These are phyloP conservation scores for Trametes villosa DNA, from an alignment of 768 basidiomycete species.

Conservation along the genomic window DNA sequence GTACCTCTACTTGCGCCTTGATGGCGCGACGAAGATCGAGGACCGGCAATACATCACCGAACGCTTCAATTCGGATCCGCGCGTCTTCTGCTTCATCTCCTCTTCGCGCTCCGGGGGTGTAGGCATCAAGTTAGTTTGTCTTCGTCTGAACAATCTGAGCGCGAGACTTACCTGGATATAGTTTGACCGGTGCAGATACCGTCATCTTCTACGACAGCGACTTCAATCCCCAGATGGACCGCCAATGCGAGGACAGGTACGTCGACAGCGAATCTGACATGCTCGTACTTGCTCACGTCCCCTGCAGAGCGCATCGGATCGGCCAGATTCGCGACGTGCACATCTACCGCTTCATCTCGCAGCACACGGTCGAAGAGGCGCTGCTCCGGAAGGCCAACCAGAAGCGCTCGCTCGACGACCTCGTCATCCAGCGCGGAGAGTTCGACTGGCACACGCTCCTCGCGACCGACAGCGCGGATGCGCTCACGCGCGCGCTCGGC, in stretches of 20 bases:
- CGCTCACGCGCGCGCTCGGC: constrained; percentile 74
- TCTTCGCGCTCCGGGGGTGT: constrained; percentile 82
- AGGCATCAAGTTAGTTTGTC: constrained; percentile 81
- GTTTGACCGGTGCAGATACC: constrained; percentile 88
- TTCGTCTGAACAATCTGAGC: constrained; percentile 1
- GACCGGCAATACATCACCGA: constrained; percentile 92
- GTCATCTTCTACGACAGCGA: constrained; percentile 98
- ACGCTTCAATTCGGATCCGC: constrained; percentile 77
- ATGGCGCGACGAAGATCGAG: constrained; percentile 95
- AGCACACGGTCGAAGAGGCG: constrained; percentile 92
- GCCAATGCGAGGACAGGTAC: constrained; percentile 92
- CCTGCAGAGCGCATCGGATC: constrained; percentile 88
- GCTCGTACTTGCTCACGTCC: neutral
- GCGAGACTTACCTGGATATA: constrained; percentile 37
- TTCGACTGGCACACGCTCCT: constrained; percentile 94
- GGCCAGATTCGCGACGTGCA: constrained; percentile 96
- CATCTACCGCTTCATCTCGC: constrained; percentile 92
- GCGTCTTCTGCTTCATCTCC: constrained; percentile 89
- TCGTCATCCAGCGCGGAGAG: constrained; percentile 92
- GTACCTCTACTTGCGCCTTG: constrained; percentile 90
- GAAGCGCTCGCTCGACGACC: constrained; percentile 86
- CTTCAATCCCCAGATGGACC: constrained; percentile 97
- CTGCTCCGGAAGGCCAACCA: constrained; percentile 98
- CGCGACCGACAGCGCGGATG: constrained; percentile 56
- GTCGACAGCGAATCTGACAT: constrained; percentile 22